A percentile compares a stretch with the other conserved stretches of the same genome.
Conservation (phyloP, 192 early-diverging fungal genomes). For the Coemansia sp. region DNA sequence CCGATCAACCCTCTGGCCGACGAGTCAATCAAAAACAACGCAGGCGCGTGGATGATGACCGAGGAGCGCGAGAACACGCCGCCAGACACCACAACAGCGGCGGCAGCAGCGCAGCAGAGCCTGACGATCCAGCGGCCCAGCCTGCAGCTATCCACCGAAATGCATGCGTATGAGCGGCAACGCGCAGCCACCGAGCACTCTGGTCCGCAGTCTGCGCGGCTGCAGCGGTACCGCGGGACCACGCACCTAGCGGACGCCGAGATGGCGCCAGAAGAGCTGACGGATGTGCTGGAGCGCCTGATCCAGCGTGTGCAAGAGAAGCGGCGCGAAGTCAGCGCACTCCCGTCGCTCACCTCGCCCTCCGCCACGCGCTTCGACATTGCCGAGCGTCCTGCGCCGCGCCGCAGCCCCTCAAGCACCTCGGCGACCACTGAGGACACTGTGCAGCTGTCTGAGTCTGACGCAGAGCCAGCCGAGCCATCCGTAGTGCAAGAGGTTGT, state of each 20-base stretch:
- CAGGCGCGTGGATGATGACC: too few relatives aligned
- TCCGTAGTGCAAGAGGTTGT: too few relatives aligned
- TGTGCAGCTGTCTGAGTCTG: too few relatives aligned
- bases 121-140: background rate
- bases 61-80: too few relatives aligned
- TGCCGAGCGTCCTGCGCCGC: background rate
- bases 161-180: background rate
- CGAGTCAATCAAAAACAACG: background rate
- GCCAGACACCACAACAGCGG: too few relatives aligned
- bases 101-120: too few relatives aligned
- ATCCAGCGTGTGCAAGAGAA: constrained; percentile 29
- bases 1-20: background rate
- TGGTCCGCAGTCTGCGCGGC: background rate
- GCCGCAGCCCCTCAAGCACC: background rate
- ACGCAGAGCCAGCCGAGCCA: too few relatives aligned
- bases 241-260: constrained; percentile 7
- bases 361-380: constrained; percentile 28
- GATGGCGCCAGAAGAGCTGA: constrained; percentile 32
- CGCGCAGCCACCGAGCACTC: constrained; percentile 3
- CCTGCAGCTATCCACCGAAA: background rate
- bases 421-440: too few relatives aligned
- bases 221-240: background rate
- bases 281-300: constrained; percentile 29
- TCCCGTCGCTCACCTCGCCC: constrained; percentile 20
- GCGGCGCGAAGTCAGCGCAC: constrained; percentile 15